Base-by-base conservation (phyloP, 2,329 filamentous ascomycete genomes). In the Claviceps sp. region DNA sequence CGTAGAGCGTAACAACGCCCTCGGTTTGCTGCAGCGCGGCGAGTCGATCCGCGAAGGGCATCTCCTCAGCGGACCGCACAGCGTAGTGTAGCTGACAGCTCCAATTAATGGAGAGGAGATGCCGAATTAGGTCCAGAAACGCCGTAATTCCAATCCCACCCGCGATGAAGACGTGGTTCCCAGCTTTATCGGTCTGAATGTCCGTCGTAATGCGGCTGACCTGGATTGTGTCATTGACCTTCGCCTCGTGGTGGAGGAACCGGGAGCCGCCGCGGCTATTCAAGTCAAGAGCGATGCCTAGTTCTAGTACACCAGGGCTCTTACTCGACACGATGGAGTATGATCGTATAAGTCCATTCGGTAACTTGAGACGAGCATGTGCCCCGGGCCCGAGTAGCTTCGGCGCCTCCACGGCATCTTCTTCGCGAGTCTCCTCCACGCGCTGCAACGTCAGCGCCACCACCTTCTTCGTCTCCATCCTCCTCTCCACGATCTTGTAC, bases 91-190 rank as follows among this genome's bases (percentile, higher is more conserved):
- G 63, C 22, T 70, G 67, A 40, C 72, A 73, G 52, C 73, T 72
- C 61, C 66, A 75, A 58, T 79, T 70, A 54, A 76, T 74, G 4
- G 58, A 37, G 16, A 65, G 60, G 54, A 72, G 71, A 1, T 34
- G 50, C 48, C 74, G 64, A 3, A 78, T 60, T 24, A 79, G 66
- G 1, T 68, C 59, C 8, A 85, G 59, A 56, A 85, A 85, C 0
- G 82, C 82, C 1, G 82, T 85, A 55, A 85, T 76, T 0, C 82
- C 82, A 34, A 85, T 79, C 0, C 82, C 82, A 9, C 78, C 82
- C 0, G 73, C 79, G 34, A 86, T 75, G 58, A 84, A 78, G 41
- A 85, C 69, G 56, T 84, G 81, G 48, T 76, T 70, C 56, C 76
- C 78, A 7, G 71, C 65, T 2, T 54, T 60, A 0, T 67, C 68